phyloP scores from a whole-genome alignment of 163 green algal species.

The Volvox carteri region DNA sequence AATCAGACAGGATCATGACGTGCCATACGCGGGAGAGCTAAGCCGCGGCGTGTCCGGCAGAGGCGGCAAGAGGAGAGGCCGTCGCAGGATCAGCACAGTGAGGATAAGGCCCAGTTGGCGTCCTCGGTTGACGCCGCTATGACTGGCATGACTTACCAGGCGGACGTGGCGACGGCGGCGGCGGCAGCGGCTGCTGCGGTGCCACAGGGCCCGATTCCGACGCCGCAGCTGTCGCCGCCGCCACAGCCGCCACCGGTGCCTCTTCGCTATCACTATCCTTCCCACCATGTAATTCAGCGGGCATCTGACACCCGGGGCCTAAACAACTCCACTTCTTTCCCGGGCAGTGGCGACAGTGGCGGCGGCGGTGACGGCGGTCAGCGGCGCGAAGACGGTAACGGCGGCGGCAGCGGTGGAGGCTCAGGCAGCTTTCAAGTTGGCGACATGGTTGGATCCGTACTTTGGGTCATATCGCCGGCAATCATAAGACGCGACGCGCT shows the following conservation, averaged over 20 bases:
- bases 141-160: too few species aligned
- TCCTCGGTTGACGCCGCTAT: too few species aligned
- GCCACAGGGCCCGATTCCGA: not conserved
- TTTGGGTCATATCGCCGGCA: constrained; percentile 9
- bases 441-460: not conserved
- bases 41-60: too few species aligned
- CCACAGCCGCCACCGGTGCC: not conserved
- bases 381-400: not conserved
- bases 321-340: not conserved
- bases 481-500: not conserved
- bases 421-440: not conserved
- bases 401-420: not conserved
- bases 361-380: not conserved
- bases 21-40: too few species aligned
- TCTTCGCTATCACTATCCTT: not conserved
- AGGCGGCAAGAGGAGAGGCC: too few species aligned
- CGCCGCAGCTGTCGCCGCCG: not conserved
- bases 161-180: not conserved
- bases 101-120: too few species aligned
- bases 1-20: too few species aligned
- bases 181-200: too few species aligned
- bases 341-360: not conserved
- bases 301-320: not conserved
- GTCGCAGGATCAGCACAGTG: too few species aligned
- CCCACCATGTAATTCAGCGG: not conserved